Evolutionary conservation across 768 basidiomycete species (phyloP).

Genomic region (Lactarius akahatsu): DNA sequence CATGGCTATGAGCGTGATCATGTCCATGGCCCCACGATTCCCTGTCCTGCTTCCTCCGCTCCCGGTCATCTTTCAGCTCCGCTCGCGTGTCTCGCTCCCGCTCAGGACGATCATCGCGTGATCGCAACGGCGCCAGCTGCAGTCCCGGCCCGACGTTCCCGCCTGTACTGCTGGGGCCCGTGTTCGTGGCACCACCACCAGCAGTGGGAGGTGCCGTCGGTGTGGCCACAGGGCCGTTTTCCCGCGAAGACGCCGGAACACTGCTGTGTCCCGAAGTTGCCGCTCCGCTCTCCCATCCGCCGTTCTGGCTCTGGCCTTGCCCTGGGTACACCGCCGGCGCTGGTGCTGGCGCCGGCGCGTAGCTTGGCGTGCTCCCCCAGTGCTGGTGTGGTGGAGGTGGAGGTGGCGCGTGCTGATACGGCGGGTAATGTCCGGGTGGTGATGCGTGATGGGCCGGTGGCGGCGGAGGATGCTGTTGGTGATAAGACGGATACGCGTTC

Average conservation of each 20-base stretch:
- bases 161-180: not conserved
- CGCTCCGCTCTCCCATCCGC: conserved; percentile 14
- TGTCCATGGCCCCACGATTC: conserved; percentile 12
- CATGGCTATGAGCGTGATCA: conserved; percentile 3
- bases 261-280: conserved; percentile 12
- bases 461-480: conserved; percentile 17
- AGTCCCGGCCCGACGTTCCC: conserved; percentile 16
- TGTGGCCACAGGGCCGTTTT: conserved; percentile 1
- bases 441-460: conserved; percentile 22
- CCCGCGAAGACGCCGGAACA: conserved; percentile 13
- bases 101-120: conserved; percentile 11
- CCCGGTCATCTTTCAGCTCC: conserved; percentile 25
- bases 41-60: conserved; percentile 19
- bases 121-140: conserved; percentile 24
- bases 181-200: not conserved
- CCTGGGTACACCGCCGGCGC: conserved; percentile 17
- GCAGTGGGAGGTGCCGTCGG: not conserved
- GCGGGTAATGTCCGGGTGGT: conserved; percentile 18
- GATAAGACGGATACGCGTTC: conserved; percentile 16
- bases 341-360: conserved; percentile 14
- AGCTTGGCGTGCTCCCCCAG: conserved; percentile 6
- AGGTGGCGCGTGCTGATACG: conserved; percentile 20
- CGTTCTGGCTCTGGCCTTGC: conserved; percentile 9
- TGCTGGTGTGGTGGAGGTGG: conserved; percentile 24
- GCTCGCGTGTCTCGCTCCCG: conserved; percentile 17